Evolutionary conservation across 345 rosid genomes (phyloP).

Genomic region (Corymbia maculata): DNA sequence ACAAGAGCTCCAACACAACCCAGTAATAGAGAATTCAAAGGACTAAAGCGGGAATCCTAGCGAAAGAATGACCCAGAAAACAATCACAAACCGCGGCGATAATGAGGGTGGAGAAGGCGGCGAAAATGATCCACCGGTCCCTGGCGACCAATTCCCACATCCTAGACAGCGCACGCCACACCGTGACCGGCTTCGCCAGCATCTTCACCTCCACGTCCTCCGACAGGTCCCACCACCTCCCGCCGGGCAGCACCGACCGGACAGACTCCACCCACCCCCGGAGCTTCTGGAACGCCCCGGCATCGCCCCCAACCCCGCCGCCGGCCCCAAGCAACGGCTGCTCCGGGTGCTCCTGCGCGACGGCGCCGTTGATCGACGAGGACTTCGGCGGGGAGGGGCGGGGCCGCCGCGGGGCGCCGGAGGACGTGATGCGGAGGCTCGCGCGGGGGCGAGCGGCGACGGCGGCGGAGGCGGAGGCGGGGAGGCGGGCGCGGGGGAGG

Average conservation of each 20-base stretch:
- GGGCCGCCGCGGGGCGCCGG: not conserved
- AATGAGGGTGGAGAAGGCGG: slow-evolving; percentile 73
- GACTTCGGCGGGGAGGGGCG: not conserved
- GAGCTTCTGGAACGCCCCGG: slow-evolving; percentile 28
- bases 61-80: not conserved
- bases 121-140: slow-evolving; percentile 82
- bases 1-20: not conserved
- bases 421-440: not conserved
- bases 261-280: slow-evolving; percentile 36
- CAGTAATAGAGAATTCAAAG: not conserved
- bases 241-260: slow-evolving; percentile 70
- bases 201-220: slow-evolving; percentile 57
- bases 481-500: not conserved
- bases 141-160: slow-evolving; percentile 86
- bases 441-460: not conserved
- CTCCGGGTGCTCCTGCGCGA: not conserved
- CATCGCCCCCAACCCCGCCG: not conserved
- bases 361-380: not conserved
- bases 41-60: not conserved
- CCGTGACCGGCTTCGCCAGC: slow-evolving; percentile 67
- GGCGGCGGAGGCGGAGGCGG: not conserved
- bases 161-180: slow-evolving; percentile 74
- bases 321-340: not conserved
- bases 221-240: slow-evolving; percentile 86
- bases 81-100: slow-evolving; percentile 60